phyloP scores from a whole-genome alignment of 2,329 filamentous ascomycete genomes.

The Sporothrix mexicana region DNA sequence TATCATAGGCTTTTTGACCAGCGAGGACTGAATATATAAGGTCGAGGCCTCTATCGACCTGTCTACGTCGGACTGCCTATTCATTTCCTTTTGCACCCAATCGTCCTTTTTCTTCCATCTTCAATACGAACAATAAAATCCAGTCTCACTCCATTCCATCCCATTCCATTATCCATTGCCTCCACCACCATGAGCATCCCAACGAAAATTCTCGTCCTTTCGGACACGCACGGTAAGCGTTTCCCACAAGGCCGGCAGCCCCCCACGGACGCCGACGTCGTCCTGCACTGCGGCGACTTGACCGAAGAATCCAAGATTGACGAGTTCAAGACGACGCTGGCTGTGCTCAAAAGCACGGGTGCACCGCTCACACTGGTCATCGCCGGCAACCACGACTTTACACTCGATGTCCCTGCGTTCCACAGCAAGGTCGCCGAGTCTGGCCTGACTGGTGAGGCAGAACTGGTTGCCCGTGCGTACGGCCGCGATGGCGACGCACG shows the following conservation, averaged over 20 bases:
- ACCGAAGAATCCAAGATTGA: conserved; percentile 50
- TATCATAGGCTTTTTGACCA: too few relatives aligned
- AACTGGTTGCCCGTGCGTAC: conserved; percentile 44
- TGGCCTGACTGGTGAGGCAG: conserved; percentile 33
- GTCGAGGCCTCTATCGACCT: too few relatives aligned
- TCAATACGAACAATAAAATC: too few relatives aligned
- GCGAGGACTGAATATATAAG: too few relatives aligned
- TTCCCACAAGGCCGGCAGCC: conserved; percentile 31
- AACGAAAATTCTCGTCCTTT: conserved; percentile 52
- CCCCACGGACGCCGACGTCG: conserved; percentile 50
- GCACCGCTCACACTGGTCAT: conserved; percentile 61
- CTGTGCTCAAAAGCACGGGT: conserved; percentile 50
- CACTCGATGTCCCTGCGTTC: conserved; percentile 46
- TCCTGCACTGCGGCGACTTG: conserved; percentile 60
- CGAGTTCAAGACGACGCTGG: conserved; percentile 51
- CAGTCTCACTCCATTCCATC: too few relatives aligned
- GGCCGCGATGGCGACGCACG: conserved; percentile 49
- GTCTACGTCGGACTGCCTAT: too few relatives aligned
- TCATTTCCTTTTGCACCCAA: too few relatives aligned
- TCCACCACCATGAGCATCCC: too few relatives aligned
- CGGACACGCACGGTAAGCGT: conserved; percentile 51
- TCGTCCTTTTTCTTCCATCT: too few relatives aligned
- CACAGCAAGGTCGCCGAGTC: conserved; percentile 37
- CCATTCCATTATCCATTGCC: too few relatives aligned
- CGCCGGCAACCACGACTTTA: conserved; percentile 61